Evolutionary conservation across 2,329 filamentous ascomycete species (phyloP).

Genomic region (Ophiocordyceps polyrhachis-furcata): DNA sequence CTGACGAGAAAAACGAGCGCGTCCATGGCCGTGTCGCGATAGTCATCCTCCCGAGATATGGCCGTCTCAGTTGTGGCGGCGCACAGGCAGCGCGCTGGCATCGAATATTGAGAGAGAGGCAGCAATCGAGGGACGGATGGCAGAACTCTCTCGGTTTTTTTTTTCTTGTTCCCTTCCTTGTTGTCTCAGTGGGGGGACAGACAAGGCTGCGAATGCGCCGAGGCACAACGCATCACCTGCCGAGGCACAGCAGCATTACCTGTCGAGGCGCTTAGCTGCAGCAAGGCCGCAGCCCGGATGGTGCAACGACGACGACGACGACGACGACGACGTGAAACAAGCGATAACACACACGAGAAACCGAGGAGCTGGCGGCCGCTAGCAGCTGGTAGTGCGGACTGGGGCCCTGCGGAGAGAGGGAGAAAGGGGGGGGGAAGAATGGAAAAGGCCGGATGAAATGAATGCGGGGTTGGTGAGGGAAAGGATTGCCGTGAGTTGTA

Average conservation of each 20-base stretch:
- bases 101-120: neutral
- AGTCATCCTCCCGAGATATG: slow-evolving; percentile 10
- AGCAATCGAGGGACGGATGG: neutral
- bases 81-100: slow-evolving; percentile 11
- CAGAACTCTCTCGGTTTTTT: neutral
- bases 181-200: neutral
- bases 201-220: neutral
- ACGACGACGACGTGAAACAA: neutral
- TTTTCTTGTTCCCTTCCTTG: neutral
- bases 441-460: too few species aligned
- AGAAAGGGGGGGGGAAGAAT: too few species aligned
- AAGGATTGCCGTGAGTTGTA: too few species aligned
- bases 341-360: neutral
- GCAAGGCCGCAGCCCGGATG: neutral
- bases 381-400: neutral
- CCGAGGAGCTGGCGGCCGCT: neutral
- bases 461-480: too few species aligned
- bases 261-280: neutral
- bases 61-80: slow-evolving; percentile 14
- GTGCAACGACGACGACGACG: neutral
- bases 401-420: neutral
- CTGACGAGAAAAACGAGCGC: slow-evolving; percentile 33
- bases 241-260: neutral
- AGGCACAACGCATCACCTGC: neutral
- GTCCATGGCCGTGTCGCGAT: slow-evolving; percentile 28